Evolutionary conservation across 345 rosid species (phyloP).

Genomic region (Eutrema yunnanense): DNA sequence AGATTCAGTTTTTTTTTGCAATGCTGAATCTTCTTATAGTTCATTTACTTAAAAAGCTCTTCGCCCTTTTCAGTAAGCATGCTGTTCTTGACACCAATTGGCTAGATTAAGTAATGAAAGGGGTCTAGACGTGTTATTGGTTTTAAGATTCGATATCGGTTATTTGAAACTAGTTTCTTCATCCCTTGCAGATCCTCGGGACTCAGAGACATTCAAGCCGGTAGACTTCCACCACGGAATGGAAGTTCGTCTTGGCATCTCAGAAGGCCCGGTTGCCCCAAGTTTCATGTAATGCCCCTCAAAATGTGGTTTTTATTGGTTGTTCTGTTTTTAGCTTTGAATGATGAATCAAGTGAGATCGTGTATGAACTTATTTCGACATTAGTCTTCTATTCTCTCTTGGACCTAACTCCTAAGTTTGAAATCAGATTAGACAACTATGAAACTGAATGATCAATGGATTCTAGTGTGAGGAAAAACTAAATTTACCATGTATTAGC

Average conservation of each 20-base stretch:
- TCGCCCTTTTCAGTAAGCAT: neutral
- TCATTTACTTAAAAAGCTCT: neutral
- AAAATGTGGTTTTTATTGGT: constrained; percentile 1
- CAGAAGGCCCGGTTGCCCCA: constrained; percentile 68
- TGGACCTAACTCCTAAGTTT: neutral
- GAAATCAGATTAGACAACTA: neutral
- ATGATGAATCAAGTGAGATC: constrained; percentile 1
- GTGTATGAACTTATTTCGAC: constrained; percentile 7
- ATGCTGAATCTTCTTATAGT: neutral
- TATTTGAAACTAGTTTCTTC: neutral
- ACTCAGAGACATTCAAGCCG: constrained; percentile 62
- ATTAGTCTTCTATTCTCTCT: neutral
- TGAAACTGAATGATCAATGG: neutral
- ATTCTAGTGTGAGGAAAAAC: neutral
- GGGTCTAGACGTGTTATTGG: neutral
- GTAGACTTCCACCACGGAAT: constrained; percentile 71
- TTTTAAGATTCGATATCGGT: neutral
- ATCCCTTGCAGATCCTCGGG: constrained; percentile 65
- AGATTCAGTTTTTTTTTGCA: too few relatives aligned
- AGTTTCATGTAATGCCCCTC: constrained; percentile 41
- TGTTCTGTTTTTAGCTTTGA: constrained; percentile 8
- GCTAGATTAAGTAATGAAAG: neutral
- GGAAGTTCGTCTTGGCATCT: constrained; percentile 80
- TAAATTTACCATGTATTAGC: neutral
- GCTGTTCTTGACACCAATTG: neutral